Base-by-base conservation (phyloP, 1,284 basidiomycete species). In the Cryptococcus jaspeensis region DNA sequence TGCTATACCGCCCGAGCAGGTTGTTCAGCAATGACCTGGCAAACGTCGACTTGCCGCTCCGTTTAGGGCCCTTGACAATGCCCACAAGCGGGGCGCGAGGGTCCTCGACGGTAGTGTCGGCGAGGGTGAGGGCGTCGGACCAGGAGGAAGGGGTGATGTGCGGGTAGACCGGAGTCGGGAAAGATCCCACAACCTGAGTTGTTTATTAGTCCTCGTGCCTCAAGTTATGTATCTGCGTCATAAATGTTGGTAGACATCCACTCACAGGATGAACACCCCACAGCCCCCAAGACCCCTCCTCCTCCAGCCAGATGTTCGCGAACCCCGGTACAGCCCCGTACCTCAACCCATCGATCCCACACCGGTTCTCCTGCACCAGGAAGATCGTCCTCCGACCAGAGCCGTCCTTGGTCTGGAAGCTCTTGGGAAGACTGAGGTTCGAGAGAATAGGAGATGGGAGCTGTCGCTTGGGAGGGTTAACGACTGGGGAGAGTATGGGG, bases 41-140 rank as follows among this genome's bases (percentile, higher is more conserved):
- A 63, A 97, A 87, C 0, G 90, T 89, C 60, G 91, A 95, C 77
- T 99, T 98, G 0, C 95, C 94, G 9, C 85, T 83, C 52, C 90
- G 87, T 74, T 91, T 95, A 0, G 87, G 82, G 0, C 95, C 94
- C 67, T 87, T 89, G 16, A 98, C 82, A 1, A 97, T 70, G 60
- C 76, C 76, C 0, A 81, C 67, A 4, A 71, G 61, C 0, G 78
- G 71, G 5, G 59, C 45, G 2, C 64, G 60, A 16, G 55, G 48
- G 3, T 49, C 36, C 13, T 52, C 41, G 9, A 4, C 7, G 41
- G 35, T 18, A 8, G 56, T 38, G 28, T 22, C 5, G 43, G 49
- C 38, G 11, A 48, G 3, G 23, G 66, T 53, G 16, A 89, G 68
- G 0, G 85, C 84, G 3, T 62, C 60, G 1, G 78, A 67, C 89